phyloP scores from a whole-genome alignment of 305 asterid genomes.

The Andrographis paniculata region DNA sequence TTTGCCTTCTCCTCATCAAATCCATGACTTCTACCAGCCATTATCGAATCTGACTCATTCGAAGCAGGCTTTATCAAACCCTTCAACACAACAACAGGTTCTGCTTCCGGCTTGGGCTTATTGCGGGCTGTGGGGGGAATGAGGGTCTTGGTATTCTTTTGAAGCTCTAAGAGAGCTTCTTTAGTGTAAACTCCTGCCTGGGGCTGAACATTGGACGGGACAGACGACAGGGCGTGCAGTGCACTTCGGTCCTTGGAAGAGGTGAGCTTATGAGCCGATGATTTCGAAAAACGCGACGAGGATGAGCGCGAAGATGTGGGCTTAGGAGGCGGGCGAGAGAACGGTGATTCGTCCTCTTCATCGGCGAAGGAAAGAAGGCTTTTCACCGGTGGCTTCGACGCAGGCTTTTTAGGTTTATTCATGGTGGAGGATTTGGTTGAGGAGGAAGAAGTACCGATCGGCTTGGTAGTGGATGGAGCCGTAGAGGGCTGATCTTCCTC shows the following conservation, averaged over 20 bases:
- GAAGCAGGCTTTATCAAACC: constrained; percentile 46
- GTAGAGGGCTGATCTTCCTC: constrained; percentile 33
- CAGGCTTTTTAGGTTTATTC: constrained; percentile 45
- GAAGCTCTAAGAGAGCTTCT: constrained; percentile 90
- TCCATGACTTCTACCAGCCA: constrained; percentile 17
- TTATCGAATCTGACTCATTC: constrained; percentile 20
- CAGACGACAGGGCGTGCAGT: constrained; percentile 36
- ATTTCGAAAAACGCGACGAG: constrained; percentile 29
- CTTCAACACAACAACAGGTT: constrained; percentile 51
- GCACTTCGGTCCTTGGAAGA: constrained; percentile 47
- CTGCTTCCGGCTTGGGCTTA: constrained; percentile 35
- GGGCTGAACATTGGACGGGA: constrained; percentile 80
- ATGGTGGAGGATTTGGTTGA: constrained; percentile 24
- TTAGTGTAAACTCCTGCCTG: constrained; percentile 86
- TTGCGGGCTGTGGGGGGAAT: constrained; percentile 38
- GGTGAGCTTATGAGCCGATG: constrained; percentile 55
- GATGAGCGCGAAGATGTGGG: constrained; percentile 42
- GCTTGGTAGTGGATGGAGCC: constrained; percentile 19
- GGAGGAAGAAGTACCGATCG: constrained; percentile 20
- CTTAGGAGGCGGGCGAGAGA: constrained; percentile 40
- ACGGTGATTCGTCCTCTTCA: constrained; percentile 57
- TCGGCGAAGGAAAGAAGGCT: constrained; percentile 82
- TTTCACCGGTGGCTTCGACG: constrained; percentile 33
- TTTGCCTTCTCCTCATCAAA: constrained; percentile 25
- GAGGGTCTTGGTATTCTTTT: constrained; percentile 77